Conservation (phyloP, 495 filamentous ascomycete genomes). For the Penicillium antarcticum region DNA sequence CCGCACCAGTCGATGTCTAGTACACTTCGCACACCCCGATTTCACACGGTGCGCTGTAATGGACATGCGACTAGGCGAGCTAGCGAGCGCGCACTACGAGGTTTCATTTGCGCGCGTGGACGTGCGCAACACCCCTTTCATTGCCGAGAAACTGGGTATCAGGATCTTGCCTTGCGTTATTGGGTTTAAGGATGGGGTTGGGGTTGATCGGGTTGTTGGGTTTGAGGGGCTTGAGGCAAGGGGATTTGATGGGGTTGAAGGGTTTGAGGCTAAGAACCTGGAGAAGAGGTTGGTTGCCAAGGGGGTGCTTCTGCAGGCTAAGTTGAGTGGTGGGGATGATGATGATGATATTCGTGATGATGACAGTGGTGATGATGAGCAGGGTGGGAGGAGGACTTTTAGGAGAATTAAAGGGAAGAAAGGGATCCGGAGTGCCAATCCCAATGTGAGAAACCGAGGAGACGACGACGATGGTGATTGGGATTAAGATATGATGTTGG, state of each 20-base stretch:
- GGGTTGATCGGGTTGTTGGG: constrained; percentile 65
- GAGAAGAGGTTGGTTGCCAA: constrained; percentile 59
- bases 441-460: constrained; percentile 18
- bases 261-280: constrained; percentile 59
- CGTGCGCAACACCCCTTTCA: constrained; percentile 70
- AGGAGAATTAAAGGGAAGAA: constrained; percentile 47
- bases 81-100: constrained; percentile 64
- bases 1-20: constrained; percentile 56
- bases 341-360: constrained; percentile 28
- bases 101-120: constrained; percentile 66
- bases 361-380: constrained; percentile 32
- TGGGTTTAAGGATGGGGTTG: constrained; percentile 65
- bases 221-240: constrained; percentile 67
- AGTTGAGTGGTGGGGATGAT: constrained; percentile 43
- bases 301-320: constrained; percentile 57
- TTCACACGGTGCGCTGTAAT: constrained; percentile 70
- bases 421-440: constrained; percentile 48
- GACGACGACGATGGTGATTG: constrained; percentile 62
- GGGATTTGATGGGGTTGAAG: constrained; percentile 53
- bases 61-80: constrained; percentile 58
- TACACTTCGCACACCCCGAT: constrained; percentile 75
- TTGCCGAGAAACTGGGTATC: constrained; percentile 67
- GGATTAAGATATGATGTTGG: constrained; percentile 49
- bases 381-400: constrained; percentile 13
- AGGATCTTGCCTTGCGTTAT: constrained; percentile 74